Percentiles rank a stretch among this genome's conserved stretches.
phyloP scores from a whole-genome alignment of 306 rosid species.

The Rosa multiflora region DNA sequence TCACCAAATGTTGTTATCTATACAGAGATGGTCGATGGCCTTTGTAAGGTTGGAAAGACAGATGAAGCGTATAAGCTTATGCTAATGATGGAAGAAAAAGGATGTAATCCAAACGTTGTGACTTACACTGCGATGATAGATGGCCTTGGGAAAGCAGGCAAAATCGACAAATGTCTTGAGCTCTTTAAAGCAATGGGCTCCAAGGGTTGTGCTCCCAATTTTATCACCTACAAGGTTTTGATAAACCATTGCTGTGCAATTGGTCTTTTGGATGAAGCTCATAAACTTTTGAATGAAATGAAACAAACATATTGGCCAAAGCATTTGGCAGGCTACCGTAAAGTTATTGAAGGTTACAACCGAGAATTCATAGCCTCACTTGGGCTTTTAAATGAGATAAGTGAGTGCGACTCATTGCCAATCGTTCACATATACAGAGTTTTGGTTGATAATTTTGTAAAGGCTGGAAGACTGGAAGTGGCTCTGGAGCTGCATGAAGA shows the following conservation, averaged over 20 bases:
- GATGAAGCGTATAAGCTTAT: slow-evolving; percentile 80
- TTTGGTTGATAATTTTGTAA: slow-evolving; percentile 69
- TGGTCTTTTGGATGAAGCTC: slow-evolving; percentile 76
- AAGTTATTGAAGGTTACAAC: slow-evolving; percentile 72
- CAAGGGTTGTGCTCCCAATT: slow-evolving; percentile 87
- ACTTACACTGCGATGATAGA: slow-evolving; percentile 91
- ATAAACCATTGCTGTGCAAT: slow-evolving; percentile 71
- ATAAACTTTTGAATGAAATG: slow-evolving; percentile 76
- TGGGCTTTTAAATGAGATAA: slow-evolving; percentile 65
- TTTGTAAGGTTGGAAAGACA: slow-evolving; percentile 71
- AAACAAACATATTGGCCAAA: slow-evolving; percentile 85
- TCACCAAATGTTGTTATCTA: slow-evolving; percentile 83
- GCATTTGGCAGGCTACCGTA: slow-evolving; percentile 58
- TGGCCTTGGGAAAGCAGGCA: slow-evolving; percentile 75
- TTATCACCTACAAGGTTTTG: slow-evolving; percentile 75
- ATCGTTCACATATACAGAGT: slow-evolving; percentile 52
- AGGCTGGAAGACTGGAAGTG: slow-evolving; percentile 71
- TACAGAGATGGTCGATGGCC: slow-evolving; percentile 88
- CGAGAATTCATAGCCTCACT: slow-evolving; percentile 61
- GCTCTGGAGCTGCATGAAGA: slow-evolving; percentile 67
- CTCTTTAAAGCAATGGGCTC: slow-evolving; percentile 71
- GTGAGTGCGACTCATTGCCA: slow-evolving; percentile 56
- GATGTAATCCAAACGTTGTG: slow-evolving; percentile 76
- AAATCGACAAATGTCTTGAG: slow-evolving; percentile 65
- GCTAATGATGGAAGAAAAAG: slow-evolving; percentile 84